These are phyloP conservation scores for Dioscorea zingiberensis DNA, from an alignment of 106 monocot species.

Conservation along the genomic window DNA sequence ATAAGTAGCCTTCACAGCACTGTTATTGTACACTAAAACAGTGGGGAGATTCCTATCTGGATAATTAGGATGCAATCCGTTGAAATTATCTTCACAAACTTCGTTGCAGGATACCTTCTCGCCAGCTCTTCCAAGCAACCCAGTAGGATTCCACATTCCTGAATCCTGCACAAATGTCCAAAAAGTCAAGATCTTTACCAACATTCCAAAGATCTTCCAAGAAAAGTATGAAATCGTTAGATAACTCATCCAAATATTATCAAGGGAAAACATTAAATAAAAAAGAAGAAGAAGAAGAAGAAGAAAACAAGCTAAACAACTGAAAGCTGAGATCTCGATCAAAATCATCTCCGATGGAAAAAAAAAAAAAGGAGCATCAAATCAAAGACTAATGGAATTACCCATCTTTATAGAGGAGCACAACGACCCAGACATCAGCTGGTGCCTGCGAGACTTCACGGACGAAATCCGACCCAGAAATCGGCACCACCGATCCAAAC, in stretches of 20 bases:
- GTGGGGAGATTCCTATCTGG: constrained; percentile 93
- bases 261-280: no score
- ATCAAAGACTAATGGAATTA: constrained; percentile 9
- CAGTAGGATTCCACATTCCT: constrained; percentile 68
- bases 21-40: constrained; percentile 79
- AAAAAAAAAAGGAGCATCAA: not conserved
- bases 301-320: not conserved
- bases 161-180: constrained; percentile 34
- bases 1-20: constrained; percentile 84
- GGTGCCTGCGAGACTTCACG: constrained; percentile 68
- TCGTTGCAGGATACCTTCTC: constrained; percentile 73
- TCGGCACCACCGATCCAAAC: constrained; percentile 50
- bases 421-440: constrained; percentile 63
- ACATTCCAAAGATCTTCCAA: not conserved
- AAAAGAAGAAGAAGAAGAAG: no score
- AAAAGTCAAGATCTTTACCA: not conserved
- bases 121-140: constrained; percentile 82
- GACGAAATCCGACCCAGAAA: constrained; percentile 58
- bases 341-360: not conserved
- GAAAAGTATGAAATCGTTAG: not conserved
- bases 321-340: not conserved
- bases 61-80: constrained; percentile 94
- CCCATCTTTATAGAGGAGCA: constrained; percentile 79
- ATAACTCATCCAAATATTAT: no score
- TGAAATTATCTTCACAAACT: constrained; percentile 96